A percentile compares a stretch with the other conserved stretches of the same genome.
phyloP scores from a whole-genome alignment of 2,329 filamentous ascomycete genomes.

The Paecilomyces fulvus region DNA sequence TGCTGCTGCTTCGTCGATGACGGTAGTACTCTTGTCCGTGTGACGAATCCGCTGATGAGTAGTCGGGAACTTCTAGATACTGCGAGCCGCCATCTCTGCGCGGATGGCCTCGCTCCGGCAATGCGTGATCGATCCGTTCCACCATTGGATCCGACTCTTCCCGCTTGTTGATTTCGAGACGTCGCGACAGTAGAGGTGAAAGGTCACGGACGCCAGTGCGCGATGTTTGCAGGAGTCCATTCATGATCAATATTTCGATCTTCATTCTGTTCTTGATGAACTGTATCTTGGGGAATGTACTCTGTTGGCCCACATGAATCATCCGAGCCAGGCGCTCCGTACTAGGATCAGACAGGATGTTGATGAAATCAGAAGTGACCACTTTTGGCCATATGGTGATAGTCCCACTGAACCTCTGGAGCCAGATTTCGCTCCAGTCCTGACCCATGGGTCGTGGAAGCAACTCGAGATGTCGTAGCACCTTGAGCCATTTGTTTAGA shows the following conservation, averaged over 20 bases:
- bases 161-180: slow-evolving; percentile 8
- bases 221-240: slow-evolving; percentile 39
- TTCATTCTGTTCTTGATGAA: slow-evolving; percentile 84
- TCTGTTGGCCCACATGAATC: slow-evolving; percentile 84
- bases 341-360: slow-evolving; percentile 79
- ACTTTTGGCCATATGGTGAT: slow-evolving; percentile 94
- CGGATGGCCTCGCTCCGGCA: slow-evolving; percentile 1
- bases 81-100: background rate
- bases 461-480: slow-evolving; percentile 83
- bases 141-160: slow-evolving; percentile 10
- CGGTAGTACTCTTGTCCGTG: slow-evolving; percentile 11
- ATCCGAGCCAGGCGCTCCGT: slow-evolving; percentile 69
- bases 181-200: slow-evolving; percentile 21
- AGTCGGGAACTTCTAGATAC: slow-evolving; percentile 3
- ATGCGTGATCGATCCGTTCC: slow-evolving; percentile 15
- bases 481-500: slow-evolving; percentile 94
- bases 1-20: slow-evolving; percentile 17
- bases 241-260: slow-evolving; percentile 61
- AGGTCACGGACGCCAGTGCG: slow-evolving; percentile 15
- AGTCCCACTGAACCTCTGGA: slow-evolving; percentile 89
- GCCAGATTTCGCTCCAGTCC: slow-evolving; percentile 94
- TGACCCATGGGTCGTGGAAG: slow-evolving; percentile 84
- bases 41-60: slow-evolving; percentile 5
- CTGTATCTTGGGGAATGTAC: slow-evolving; percentile 81
- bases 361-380: slow-evolving; percentile 67